Conservation (phyloP, 352 stramenopile species). For the Globisporangium iwayamae region DNA sequence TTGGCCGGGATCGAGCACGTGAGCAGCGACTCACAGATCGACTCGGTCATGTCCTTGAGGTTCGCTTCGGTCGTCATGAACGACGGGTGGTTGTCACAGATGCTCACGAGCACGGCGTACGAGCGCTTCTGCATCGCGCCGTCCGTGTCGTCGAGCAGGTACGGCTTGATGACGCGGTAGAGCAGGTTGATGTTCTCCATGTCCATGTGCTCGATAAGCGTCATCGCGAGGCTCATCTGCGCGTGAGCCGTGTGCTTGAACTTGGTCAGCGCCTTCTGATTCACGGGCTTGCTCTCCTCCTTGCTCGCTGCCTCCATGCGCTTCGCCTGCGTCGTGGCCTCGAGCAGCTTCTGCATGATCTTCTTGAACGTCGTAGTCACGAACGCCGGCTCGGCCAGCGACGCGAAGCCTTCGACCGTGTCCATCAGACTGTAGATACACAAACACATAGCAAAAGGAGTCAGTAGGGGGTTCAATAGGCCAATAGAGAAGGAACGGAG, state of each 20-base stretch:
- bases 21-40: slow-evolving; percentile 92
- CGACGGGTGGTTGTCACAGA: slow-evolving; percentile 80
- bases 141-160: slow-evolving; percentile 83
- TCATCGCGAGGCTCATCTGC: slow-evolving; percentile 77
- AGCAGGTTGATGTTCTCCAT: slow-evolving; percentile 69
- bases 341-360: slow-evolving; percentile 87
- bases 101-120: slow-evolving; percentile 82
- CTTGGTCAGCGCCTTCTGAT: slow-evolving; percentile 43
- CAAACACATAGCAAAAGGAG: background rate
- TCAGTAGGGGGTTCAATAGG: background rate
- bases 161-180: slow-evolving; percentile 88
- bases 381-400: slow-evolving; percentile 59
- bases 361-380: slow-evolving; percentile 80
- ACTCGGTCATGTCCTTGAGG: slow-evolving; percentile 90
- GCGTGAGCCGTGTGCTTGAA: slow-evolving; percentile 64
- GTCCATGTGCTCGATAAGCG: slow-evolving; percentile 78
- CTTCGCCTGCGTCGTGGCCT: slow-evolving; percentile 80
- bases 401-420: slow-evolving; percentile 81
- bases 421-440: slow-evolving; percentile 40
- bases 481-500: background rate
- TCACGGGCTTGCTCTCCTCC: slow-evolving; percentile 22
- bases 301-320: slow-evolving; percentile 42
- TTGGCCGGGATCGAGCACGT: slow-evolving; percentile 94
- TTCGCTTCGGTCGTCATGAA: slow-evolving; percentile 78
- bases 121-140: slow-evolving; percentile 86